Percentiles rank a stretch among this genome's conserved stretches.
These are phyloP conservation scores for Globisporangium parvum DNA, from an alignment of 352 stramenopile genomes.

Conservation along the genomic window DNA sequence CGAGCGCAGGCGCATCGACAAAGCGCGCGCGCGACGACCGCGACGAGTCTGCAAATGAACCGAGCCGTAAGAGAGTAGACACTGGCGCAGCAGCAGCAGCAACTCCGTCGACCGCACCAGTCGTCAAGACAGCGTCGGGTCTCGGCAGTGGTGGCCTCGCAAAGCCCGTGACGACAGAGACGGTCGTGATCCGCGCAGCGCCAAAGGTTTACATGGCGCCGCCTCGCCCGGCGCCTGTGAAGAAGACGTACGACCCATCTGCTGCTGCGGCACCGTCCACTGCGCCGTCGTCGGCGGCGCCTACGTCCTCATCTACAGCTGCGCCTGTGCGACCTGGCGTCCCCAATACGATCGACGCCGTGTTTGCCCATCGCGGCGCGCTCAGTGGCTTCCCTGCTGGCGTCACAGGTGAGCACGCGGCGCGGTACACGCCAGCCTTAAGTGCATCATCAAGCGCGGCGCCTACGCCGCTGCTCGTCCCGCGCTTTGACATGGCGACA, in stretches of 20 bases:
- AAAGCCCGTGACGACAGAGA: conserved; percentile 11
- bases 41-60: conserved; percentile 4
- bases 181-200: conserved; percentile 31
- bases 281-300: background rate
- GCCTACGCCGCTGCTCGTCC: conserved; percentile 9
- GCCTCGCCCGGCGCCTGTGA: conserved; percentile 45
- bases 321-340: conserved; percentile 14
- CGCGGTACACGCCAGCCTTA: conserved; percentile 4
- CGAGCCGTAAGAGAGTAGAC: conserved; percentile 25
- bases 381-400: conserved; percentile 61
- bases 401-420: conserved; percentile 42
- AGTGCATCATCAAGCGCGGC: background rate
- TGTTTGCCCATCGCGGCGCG: conserved; percentile 45
- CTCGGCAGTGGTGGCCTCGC: conserved; percentile 6
- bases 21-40: conserved; percentile 30
- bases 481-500: conserved; percentile 65
- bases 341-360: conserved; percentile 42
- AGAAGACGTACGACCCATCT: conserved; percentile 10
- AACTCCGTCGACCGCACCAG: background rate
- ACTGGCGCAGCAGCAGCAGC: background rate
- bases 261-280: background rate
- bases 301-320: background rate
- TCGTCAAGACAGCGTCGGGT: conserved; percentile 7
- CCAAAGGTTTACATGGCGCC: conserved; percentile 68
- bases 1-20: conserved; percentile 5